Evolutionary conservation across 139 green algal species (phyloP).

Genomic region (Marvania coccoides): DNA sequence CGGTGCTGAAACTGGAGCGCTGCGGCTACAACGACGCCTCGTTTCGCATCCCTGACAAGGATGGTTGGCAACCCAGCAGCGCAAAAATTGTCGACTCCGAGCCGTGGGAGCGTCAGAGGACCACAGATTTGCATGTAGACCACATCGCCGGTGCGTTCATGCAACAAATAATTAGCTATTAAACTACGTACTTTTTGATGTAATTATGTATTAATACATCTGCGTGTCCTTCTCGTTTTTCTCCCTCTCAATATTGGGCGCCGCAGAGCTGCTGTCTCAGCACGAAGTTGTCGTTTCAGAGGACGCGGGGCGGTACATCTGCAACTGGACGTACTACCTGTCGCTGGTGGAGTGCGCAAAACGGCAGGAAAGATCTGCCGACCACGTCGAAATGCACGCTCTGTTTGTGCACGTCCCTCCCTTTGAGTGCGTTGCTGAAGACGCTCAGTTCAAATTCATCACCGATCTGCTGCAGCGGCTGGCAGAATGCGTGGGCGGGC

Average conservation of each 20-base stretch:
- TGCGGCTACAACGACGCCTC: conserved; percentile 32
- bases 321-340: conserved; percentile 36
- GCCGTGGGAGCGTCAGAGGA: not conserved
- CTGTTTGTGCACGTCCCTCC: conserved; percentile 57
- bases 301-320: conserved; percentile 39
- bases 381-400: conserved; percentile 2
- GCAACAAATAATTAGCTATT: not conserved
- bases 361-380: not conserved
- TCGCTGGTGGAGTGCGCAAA: not conserved
- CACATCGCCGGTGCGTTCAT: not conserved
- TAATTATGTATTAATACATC: not conserved
- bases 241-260: not conserved
- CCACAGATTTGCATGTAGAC: not conserved
- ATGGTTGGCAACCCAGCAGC: conserved; percentile 8
- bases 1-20: conserved; percentile 24
- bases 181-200: not conserved
- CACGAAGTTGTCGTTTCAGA: not conserved
- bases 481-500: not conserved
- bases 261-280: not conserved
- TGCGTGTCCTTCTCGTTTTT: not conserved
- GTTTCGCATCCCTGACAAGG: conserved; percentile 33
- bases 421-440: conserved; percentile 9
- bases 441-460: conserved; percentile 18
- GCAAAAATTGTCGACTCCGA: not conserved
- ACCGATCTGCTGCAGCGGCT: not conserved